Conservation (phyloP, 352 stramenopile species). For the Phytophthora vignae region DNA sequence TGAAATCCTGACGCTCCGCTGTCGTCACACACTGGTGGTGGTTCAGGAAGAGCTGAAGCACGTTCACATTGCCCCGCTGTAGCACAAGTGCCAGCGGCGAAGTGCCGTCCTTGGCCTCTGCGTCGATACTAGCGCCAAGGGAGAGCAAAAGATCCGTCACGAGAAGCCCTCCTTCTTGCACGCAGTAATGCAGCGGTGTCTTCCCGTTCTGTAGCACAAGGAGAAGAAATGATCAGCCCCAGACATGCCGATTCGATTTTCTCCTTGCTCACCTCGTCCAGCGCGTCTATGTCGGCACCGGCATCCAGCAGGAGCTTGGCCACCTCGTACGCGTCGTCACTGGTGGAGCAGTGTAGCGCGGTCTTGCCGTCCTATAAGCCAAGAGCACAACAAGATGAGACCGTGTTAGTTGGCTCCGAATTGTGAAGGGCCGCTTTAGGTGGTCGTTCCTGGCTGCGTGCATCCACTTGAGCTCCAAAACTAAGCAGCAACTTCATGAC, state of each 20-base stretch:
- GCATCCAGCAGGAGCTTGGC: slow-evolving; percentile 34
- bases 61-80: slow-evolving; percentile 16
- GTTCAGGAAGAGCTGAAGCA: slow-evolving; percentile 44
- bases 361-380: slow-evolving; percentile 34
- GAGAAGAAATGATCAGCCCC: neutral
- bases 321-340: slow-evolving; percentile 34
- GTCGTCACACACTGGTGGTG: slow-evolving; percentile 35
- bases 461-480: slow-evolving; percentile 18
- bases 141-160: slow-evolving; percentile 36
- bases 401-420: neutral
- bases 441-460: slow-evolving; percentile 19
- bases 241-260: neutral
- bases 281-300: slow-evolving; percentile 12
- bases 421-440: neutral
- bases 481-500: slow-evolving; percentile 22
- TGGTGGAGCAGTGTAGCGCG: slow-evolving; percentile 30
- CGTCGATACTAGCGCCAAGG: slow-evolving; percentile 25
- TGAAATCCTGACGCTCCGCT: slow-evolving; percentile 24
- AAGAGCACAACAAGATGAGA: neutral
- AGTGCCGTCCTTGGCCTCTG: slow-evolving; percentile 17
- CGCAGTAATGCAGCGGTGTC: slow-evolving; percentile 36
- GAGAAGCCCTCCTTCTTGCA: slow-evolving; percentile 33
- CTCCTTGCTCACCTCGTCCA: slow-evolving; percentile 23
- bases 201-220: slow-evolving; percentile 21
- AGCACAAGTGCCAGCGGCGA: slow-evolving; percentile 17